These are phyloP conservation scores for Microthlaspi erraticum DNA, from an alignment of 345 rosid species.

Conservation along the genomic window DNA sequence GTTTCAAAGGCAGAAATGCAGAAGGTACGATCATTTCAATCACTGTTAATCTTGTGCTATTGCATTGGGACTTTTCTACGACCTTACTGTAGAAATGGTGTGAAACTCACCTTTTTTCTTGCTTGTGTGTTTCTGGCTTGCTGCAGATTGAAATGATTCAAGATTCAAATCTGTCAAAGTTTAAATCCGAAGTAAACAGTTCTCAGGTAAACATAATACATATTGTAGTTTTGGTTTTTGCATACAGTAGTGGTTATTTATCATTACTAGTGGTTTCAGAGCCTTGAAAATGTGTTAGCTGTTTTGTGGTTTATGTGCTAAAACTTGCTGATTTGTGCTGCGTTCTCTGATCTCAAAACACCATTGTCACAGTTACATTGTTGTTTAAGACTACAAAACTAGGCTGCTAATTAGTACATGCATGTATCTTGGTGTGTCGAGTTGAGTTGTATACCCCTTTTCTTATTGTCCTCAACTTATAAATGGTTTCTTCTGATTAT, in stretches of 20 bases:
- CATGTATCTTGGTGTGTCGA: neutral
- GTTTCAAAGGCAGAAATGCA: conserved; percentile 91
- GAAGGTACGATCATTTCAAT: conserved; percentile 51
- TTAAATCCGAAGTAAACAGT: conserved; percentile 83
- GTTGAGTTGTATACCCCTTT: neutral
- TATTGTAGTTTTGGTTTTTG: neutral
- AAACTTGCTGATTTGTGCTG: neutral
- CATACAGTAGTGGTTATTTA: neutral
- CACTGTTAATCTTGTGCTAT: neutral
- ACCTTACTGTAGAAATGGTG: neutral
- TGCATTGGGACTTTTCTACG: neutral
- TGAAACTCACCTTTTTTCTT: neutral
- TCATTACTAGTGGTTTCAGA: neutral
- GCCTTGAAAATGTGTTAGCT: neutral
- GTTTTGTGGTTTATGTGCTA: conserved; percentile 7
- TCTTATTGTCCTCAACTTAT: neutral
- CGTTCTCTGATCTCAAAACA: neutral
- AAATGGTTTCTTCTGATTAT: neutral
- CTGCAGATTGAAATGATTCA: conserved; percentile 76
- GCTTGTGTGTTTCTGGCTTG: neutral
- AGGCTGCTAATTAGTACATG: neutral
- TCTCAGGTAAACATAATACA: conserved; percentile 62
- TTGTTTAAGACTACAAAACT: neutral
- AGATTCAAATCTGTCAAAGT: conserved; percentile 81
- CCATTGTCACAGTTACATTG: conserved; percentile 11